Evolutionary conservation across 495 filamentous ascomycete species (phyloP), one percentile per base, ranked within the genome.

Genomic region (Penicillium roqueforti): DNA sequence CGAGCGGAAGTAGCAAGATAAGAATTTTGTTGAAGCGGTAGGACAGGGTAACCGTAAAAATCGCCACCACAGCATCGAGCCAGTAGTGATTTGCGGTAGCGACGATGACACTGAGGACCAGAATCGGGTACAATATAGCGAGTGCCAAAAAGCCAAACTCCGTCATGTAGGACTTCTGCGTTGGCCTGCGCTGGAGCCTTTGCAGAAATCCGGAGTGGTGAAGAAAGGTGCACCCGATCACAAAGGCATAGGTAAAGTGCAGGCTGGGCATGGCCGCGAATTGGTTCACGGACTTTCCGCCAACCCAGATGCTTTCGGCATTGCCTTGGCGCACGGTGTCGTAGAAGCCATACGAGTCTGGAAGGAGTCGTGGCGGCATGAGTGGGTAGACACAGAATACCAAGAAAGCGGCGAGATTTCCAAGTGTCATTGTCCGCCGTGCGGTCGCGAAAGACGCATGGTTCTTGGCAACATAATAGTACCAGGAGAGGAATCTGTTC

Each of bases 41-140:
- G 59, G 69, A 76, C 14, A 78, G 74, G 13, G 76, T 68, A n/a
- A 78, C 57, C 6, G 75, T 75, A 26, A 80, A 73, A 47, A 79
- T 68, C 6, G 80, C 80, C n/a, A 78, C 69, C 16, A 76, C 63
- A 1, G 82, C 83, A 62, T 86, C 84, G 32, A 87, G 68, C 66
- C 78, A 83, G 58, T 83, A 86, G 63, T 86, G 84, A 55, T 87
- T 87, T 11, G 84, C 83, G 6, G 83, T 87, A 9, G 81, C 81
- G 14, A 87, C 71, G 44, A 87, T 85, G 11, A 83, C 80, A 44
- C 75, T 72, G 14, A 87, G 73, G 32, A 87, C 80, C 37, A 82
- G 72, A 7, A 68, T 43, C 4, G 84, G 82, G 60, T 87, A 87
- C 8, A 69, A 61, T 20, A 85, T 58, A 3, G 76, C 83, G 14